phyloP scores from a whole-genome alignment of 2,329 filamentous ascomycete genomes.

The Fusarium longipes region DNA sequence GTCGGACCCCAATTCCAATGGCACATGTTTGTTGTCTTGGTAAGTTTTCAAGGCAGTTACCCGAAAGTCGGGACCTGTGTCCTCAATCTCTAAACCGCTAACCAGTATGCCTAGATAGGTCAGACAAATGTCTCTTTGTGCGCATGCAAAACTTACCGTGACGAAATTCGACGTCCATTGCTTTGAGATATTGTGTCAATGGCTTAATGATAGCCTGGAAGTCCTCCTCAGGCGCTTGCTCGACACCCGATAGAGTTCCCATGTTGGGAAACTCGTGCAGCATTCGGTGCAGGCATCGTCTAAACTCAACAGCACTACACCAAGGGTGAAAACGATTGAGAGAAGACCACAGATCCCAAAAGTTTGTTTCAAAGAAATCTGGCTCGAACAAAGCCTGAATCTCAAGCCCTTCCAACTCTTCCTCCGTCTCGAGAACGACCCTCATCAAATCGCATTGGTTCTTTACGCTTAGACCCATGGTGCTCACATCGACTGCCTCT shows the following conservation, averaged over 20 bases:
- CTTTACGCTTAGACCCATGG: slow-evolving; percentile 46
- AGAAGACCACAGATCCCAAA: slow-evolving; percentile 46
- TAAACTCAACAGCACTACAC: slow-evolving; percentile 46
- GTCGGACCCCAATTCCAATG: slow-evolving; percentile 16
- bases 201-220: slow-evolving; percentile 46
- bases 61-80: slow-evolving; percentile 32
- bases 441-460: slow-evolving; percentile 47
- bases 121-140: neutral
- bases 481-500: slow-evolving; percentile 42
- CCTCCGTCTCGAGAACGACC: slow-evolving; percentile 44
- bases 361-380: slow-evolving; percentile 46
- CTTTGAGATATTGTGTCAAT: slow-evolving; percentile 43
- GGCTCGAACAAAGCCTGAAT: slow-evolving; percentile 44
- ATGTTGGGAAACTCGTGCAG: slow-evolving; percentile 47
- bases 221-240: slow-evolving; percentile 45
- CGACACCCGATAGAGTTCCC: slow-evolving; percentile 41
- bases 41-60: slow-evolving; percentile 37
- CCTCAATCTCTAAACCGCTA: slow-evolving; percentile 43
- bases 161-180: slow-evolving; percentile 45
- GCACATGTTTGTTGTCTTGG: slow-evolving; percentile 30
- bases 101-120: slow-evolving; percentile 40
- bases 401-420: slow-evolving; percentile 43
- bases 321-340: slow-evolving; percentile 46
- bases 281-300: slow-evolving; percentile 44
- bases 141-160: slow-evolving; percentile 32